Evolutionary conservation across 2,329 filamentous ascomycete species (phyloP).

Genomic region (Drechslerella dactyloides): DNA sequence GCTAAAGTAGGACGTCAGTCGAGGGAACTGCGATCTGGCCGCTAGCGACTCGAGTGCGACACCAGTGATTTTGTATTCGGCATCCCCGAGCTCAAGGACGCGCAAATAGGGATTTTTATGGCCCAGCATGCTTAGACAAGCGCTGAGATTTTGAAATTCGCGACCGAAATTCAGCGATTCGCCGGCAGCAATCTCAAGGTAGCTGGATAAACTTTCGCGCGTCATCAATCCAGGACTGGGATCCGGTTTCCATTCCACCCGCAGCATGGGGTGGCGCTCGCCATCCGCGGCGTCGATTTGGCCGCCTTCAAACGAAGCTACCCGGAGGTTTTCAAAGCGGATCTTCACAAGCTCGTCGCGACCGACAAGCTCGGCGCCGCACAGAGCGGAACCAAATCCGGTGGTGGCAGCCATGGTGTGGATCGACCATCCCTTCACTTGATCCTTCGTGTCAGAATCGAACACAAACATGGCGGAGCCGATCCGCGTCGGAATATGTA

Average conservation of each 20-base stretch:
- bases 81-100: slow-evolving; percentile 60
- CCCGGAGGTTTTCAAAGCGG: slow-evolving; percentile 15
- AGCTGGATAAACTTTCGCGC: background rate
- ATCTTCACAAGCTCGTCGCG: slow-evolving; percentile 21
- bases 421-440: background rate
- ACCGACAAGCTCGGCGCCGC: slow-evolving; percentile 30
- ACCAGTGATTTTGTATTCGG: slow-evolving; percentile 56
- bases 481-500: slow-evolving; percentile 50
- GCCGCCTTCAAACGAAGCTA: slow-evolving; percentile 18
- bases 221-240: slow-evolving; percentile 26
- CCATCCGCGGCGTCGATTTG: slow-evolving; percentile 15
- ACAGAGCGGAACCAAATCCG: slow-evolving; percentile 34
- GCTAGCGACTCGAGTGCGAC: background rate
- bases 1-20: slow-evolving; percentile 14
- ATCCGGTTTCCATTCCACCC: slow-evolving; percentile 53
- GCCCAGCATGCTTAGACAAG: slow-evolving; percentile 53
- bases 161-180: too few species aligned
- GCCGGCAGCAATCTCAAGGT: background rate
- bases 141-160: slow-evolving; percentile 14
- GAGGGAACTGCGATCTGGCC: slow-evolving; percentile 6
- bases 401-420: slow-evolving; percentile 7
- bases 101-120: slow-evolving; percentile 58
- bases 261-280: slow-evolving; percentile 51
- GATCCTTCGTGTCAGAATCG: slow-evolving; percentile 1
- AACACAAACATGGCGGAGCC: slow-evolving; percentile 16